Conservation (phyloP, 768 basidiomycete species). For the Lepiota subincarnata region DNA sequence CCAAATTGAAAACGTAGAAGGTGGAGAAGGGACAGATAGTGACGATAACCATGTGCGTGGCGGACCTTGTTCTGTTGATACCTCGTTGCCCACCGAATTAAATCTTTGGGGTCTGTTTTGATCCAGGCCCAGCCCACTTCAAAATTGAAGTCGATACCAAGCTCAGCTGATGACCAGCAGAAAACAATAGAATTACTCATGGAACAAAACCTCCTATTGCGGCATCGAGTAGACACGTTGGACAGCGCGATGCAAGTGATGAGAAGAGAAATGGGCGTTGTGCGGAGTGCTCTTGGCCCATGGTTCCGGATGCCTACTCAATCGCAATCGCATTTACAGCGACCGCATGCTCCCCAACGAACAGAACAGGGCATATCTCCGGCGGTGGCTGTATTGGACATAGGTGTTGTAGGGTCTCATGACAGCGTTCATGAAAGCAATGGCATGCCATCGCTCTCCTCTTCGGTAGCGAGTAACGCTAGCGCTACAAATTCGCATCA, state of each 20-base stretch:
- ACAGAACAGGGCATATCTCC: not conserved
- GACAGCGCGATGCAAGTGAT: slow-evolving; percentile 51
- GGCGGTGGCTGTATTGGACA: not conserved
- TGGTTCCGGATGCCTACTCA: slow-evolving; percentile 23
- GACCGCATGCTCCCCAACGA: not conserved
- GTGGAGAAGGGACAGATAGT: slow-evolving; percentile 2
- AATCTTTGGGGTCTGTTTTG: not conserved
- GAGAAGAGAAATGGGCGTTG: slow-evolving; percentile 51
- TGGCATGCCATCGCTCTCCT: not conserved
- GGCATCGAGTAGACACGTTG: slow-evolving; percentile 51
- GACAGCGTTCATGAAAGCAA: not conserved
- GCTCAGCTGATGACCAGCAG: not conserved
- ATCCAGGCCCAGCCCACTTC: not conserved
- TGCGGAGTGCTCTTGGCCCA: slow-evolving; percentile 58
- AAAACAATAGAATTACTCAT: slow-evolving; percentile 27
- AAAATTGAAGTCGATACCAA: not conserved
- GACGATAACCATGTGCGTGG: not conserved
- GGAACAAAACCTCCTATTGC: slow-evolving; percentile 64
- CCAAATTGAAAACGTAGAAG: not conserved
- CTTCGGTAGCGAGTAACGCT: not conserved
- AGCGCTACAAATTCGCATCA: not conserved
- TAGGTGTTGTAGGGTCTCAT: not conserved
- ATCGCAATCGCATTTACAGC: not conserved
- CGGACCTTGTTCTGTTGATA: not conserved
- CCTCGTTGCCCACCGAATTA: not conserved